Evolutionary conservation across 305 asterid genomes (phyloP).

Genomic region (Fraxinus velutina): DNA sequence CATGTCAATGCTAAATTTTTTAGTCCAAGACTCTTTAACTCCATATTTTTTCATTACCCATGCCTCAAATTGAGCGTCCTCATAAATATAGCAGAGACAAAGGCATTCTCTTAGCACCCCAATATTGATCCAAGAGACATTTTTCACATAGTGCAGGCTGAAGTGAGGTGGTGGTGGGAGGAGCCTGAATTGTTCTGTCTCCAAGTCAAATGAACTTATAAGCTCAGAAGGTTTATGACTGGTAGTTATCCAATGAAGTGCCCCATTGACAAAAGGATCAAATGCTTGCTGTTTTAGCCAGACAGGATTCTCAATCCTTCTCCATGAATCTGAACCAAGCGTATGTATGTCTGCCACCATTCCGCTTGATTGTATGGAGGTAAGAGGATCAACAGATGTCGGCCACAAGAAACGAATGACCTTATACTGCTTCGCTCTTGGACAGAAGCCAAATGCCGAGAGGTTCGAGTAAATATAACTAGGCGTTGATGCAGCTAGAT

Average conservation of each 20-base stretch:
- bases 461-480: slow-evolving; percentile 23
- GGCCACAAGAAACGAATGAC: slow-evolving; percentile 36
- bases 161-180: slow-evolving; percentile 45
- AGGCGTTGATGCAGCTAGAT: background rate
- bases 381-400: slow-evolving; percentile 5
- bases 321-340: slow-evolving; percentile 49
- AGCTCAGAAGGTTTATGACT: slow-evolving; percentile 35
- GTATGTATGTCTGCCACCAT: slow-evolving; percentile 37
- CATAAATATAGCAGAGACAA: slow-evolving; percentile 43
- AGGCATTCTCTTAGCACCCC: slow-evolving; percentile 43
- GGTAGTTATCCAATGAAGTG: slow-evolving; percentile 44
- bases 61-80: slow-evolving; percentile 37
- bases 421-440: slow-evolving; percentile 43
- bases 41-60: slow-evolving; percentile 58
- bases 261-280: slow-evolving; percentile 40
- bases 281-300: slow-evolving; percentile 32
- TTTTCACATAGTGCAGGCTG: background rate
- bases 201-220: slow-evolving; percentile 38
- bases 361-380: slow-evolving; percentile 6
- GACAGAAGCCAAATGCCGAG: slow-evolving; percentile 43
- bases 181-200: slow-evolving; percentile 28
- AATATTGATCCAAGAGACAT: slow-evolving; percentile 36
- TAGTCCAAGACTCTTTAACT: slow-evolving; percentile 44
- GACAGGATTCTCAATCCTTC: slow-evolving; percentile 34
- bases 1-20: slow-evolving; percentile 42